These are phyloP conservation scores for Cnidoscolus chayamansa DNA, from an alignment of 441 rosid genomes.

Conservation along the genomic window DNA sequence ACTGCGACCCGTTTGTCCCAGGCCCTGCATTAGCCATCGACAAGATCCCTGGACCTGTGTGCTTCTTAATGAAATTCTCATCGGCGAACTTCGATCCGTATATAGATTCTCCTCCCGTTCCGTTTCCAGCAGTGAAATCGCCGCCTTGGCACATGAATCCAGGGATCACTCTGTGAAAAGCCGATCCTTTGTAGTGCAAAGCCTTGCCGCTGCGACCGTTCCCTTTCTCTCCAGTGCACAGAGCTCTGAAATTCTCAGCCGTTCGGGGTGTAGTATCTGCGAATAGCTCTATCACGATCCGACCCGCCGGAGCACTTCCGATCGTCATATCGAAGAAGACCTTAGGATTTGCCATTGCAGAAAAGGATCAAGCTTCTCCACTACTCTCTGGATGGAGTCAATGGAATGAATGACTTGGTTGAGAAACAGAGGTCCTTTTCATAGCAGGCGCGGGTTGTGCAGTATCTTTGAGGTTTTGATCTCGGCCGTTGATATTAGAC, in stretches of 20 bases:
- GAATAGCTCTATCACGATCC: constrained; percentile 38
- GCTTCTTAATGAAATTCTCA: constrained; percentile 43
- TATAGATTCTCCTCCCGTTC: constrained; percentile 50
- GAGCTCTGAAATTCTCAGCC: constrained; percentile 81
- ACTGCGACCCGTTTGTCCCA: constrained; percentile 47
- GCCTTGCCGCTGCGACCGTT: constrained; percentile 54
- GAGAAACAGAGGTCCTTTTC: not conserved
- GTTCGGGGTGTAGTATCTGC: constrained; percentile 45
- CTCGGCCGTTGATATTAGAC: constrained; percentile 13
- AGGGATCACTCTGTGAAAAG: constrained; percentile 68
- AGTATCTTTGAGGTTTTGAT: not conserved
- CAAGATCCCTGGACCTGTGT: constrained; percentile 39
- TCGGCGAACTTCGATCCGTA: constrained; percentile 45
- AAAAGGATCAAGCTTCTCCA: no score
- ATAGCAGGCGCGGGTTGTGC: constrained; percentile 1
- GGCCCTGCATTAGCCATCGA: constrained; percentile 52
- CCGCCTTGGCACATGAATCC: constrained; percentile 80
- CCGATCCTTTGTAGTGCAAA: constrained; percentile 65
- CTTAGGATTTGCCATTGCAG: constrained; percentile 30
- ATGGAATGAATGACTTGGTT: not conserved
- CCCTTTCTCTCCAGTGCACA: constrained; percentile 85
- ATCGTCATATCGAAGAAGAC: constrained; percentile 38
- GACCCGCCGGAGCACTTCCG: constrained; percentile 34
- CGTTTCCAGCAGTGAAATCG: constrained; percentile 71
- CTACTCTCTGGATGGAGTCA: not conserved